Percentiles rank a stretch among this genome's conserved stretches.
Conservation (phyloP, 768 basidiomycete genomes). For the Strobilomyces confusus region DNA sequence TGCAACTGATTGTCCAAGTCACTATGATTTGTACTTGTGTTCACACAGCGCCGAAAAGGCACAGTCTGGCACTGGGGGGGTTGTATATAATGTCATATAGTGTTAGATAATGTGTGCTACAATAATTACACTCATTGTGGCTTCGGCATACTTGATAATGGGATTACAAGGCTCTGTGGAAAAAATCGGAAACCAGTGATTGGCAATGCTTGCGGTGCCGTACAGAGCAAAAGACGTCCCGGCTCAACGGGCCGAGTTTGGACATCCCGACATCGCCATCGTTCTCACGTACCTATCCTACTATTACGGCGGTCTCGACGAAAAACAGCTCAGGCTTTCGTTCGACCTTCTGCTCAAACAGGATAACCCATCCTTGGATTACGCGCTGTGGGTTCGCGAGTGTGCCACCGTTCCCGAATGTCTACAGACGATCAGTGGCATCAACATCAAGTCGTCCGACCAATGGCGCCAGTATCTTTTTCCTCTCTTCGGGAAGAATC, state of each 20-base stretch:
- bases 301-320: slow-evolving; percentile 33
- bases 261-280: slow-evolving; percentile 36
- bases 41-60: no score
- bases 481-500: slow-evolving; percentile 23
- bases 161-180: no score
- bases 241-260: slow-evolving; percentile 36
- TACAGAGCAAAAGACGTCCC: slow-evolving; percentile 39
- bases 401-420: background rate
- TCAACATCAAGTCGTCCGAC: slow-evolving; percentile 22
- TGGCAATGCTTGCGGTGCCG: slow-evolving; percentile 35
- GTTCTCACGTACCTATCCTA: slow-evolving; percentile 35
- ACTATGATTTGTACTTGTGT: no score
- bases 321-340: background rate
- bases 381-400: slow-evolving; percentile 10
- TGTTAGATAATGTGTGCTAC: no score
- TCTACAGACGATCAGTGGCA: background rate
- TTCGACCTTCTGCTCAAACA: slow-evolving; percentile 3
- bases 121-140: no score
- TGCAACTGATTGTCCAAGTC: no score
- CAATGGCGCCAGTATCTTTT: slow-evolving; percentile 17
- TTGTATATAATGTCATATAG: no score
- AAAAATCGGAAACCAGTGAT: no score
- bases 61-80: no score
- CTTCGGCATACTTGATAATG: no score
- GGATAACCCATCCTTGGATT: background rate